phyloP scores from a whole-genome alignment of 108 stramenopile genomes.

The Skeletonema menzelii region DNA sequence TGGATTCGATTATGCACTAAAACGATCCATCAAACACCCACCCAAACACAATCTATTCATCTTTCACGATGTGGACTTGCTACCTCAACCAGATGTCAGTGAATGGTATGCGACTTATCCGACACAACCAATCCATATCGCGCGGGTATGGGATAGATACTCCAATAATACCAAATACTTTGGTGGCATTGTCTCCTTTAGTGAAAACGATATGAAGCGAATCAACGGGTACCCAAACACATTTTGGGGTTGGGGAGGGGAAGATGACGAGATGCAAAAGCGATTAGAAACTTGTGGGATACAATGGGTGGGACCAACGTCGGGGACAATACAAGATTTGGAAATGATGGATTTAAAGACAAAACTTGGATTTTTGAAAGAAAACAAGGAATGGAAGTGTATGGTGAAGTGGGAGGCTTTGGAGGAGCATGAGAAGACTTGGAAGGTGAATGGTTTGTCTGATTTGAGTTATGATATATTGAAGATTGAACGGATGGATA shows the following conservation, averaged over 20 bases:
- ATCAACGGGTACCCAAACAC: conserved; percentile 98
- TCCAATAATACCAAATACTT: conserved; percentile 96
- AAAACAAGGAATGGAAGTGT: conserved; percentile 94
- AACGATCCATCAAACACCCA: conserved; percentile 41
- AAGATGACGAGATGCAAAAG: conserved; percentile 98
- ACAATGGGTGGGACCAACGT: conserved; percentile 66
- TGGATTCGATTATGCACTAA: conserved; percentile 91
- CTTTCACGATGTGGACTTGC: conserved; percentile 98
- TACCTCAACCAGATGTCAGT: conserved; percentile 79
- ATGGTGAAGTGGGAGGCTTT: conserved; percentile 96
- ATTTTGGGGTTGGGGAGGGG: conserved; percentile 99
- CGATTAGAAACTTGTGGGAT: conserved; percentile 74
- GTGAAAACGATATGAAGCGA: conserved; percentile 72
- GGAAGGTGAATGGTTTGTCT: conserved; percentile 89
- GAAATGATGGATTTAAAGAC: conserved; percentile 77
- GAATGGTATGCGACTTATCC: conserved; percentile 86
- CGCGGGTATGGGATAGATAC: conserved; percentile 97
- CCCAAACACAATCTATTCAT: conserved; percentile 83
- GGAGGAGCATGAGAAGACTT: conserved; percentile 92
- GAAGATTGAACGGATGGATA: conserved; percentile 51
- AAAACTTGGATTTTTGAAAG: conserved; percentile 72
- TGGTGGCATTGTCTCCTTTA: conserved; percentile 95
- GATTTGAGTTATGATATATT: conserved; percentile 82
- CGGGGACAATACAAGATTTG: conserved; percentile 61
- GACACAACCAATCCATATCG: conserved; percentile 91